Base-by-base conservation (phyloP, 257 asterid species). In the Phtheirospermum japonicum region DNA sequence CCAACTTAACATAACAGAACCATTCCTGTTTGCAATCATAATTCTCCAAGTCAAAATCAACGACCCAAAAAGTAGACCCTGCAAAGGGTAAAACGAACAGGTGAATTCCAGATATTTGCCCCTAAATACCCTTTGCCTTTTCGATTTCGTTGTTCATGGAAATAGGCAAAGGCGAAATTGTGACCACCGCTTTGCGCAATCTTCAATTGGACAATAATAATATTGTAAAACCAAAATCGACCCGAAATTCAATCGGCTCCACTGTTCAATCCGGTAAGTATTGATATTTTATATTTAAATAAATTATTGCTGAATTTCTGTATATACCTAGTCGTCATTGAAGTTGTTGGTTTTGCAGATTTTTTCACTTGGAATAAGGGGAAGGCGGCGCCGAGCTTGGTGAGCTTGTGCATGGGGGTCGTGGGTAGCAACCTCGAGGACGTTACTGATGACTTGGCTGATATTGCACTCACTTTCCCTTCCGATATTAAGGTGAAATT, bases 361-460 rank as follows among this genome's bases (percentile, higher is more conserved):
- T 70, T 74, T 9, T 69, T 68, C 17, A 66, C 36, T 16, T 67
- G 55, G 61, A 78, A 65, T 55, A 79, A 71, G 81, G 72, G 71
- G 49, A 83, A 77, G 60, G 11, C n/a, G 61, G 78, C 91, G 10
- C 89, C 90, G 70, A 88, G 89, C 72, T 85, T 92, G 78, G 70
- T 81, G 75, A 92, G 79, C 74, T 75, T 89, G 83, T 92, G 99
- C 68, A 62, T 92, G 23, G 99, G 99, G 66, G 77, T 83, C 28
- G 69, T 92, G 9, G 99, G 99, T 23, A 73, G 72, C 73, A 84
- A 92, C 70, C 85, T 92, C 6, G 97, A 92, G 75, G 97, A 92
- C 73, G 85, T 92, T 43, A 13, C 80, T 26, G 95, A 86, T 59
- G 89, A 86, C 71, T 76, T 92, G 73, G 64, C 95, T 0, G 91